Conservation (phyloP, 2,329 filamentous ascomycete genomes). For the Dissoconium aciculare region DNA sequence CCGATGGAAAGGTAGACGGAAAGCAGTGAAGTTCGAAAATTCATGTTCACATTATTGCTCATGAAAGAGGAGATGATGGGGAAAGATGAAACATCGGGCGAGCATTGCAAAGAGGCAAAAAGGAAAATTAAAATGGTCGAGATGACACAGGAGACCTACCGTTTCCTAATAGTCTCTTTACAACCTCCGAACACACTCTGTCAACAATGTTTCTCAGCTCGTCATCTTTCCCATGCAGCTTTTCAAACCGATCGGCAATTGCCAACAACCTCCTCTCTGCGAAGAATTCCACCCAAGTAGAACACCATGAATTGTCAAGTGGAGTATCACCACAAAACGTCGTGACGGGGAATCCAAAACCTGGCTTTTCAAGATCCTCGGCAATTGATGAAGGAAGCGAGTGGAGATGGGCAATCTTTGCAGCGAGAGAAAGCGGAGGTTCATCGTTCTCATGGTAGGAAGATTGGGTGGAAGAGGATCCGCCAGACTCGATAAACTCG, state of each 20-base stretch:
- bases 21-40: too few species aligned
- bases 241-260: slow-evolving; percentile 44
- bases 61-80: too few species aligned
- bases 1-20: too few species aligned
- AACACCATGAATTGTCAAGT: slow-evolving; percentile 61
- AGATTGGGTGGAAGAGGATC: slow-evolving; percentile 18
- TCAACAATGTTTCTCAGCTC: slow-evolving; percentile 52
- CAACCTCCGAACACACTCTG: slow-evolving; percentile 45
- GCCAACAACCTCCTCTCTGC: slow-evolving; percentile 56
- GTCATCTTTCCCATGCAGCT: slow-evolving; percentile 48
- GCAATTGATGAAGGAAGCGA: slow-evolving; percentile 56
- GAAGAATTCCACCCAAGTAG: slow-evolving; percentile 76
- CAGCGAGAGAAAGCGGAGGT: slow-evolving; percentile 50
- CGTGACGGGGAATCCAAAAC: slow-evolving; percentile 70
- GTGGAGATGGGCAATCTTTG: slow-evolving; percentile 67
- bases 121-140: slow-evolving; percentile 44
- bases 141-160: not conserved
- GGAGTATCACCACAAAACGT: slow-evolving; percentile 78
- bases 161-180: slow-evolving; percentile 61
- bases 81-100: too few species aligned
- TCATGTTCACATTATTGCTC: too few species aligned
- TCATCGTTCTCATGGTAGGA: too few species aligned
- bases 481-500: slow-evolving; percentile 59
- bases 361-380: slow-evolving; percentile 40
- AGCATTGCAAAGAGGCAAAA: too few species aligned